Percentiles rank a stretch among this genome's conserved stretches.
Conservation (phyloP, 2,329 filamentous ascomycete species). For the Boeremia exigua region DNA sequence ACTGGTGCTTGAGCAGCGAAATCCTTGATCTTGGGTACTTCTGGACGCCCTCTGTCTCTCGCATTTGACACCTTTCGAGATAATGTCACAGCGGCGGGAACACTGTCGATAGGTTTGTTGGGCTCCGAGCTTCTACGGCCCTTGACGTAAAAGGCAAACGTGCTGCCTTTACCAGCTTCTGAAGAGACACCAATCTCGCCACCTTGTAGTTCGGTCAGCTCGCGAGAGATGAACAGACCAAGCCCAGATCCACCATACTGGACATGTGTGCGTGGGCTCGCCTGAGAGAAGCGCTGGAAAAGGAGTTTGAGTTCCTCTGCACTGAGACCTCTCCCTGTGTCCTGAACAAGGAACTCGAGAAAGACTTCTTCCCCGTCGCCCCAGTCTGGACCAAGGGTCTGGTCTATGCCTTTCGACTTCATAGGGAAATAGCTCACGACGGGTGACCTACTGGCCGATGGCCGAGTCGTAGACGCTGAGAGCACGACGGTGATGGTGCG, state of each 20-base stretch:
- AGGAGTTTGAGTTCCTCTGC: slow-evolving; percentile 74
- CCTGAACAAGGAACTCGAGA: slow-evolving; percentile 75
- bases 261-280: slow-evolving; percentile 75
- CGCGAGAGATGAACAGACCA: slow-evolving; percentile 78
- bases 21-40: slow-evolving; percentile 41
- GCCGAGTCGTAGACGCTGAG: slow-evolving; percentile 65
- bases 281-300: slow-evolving; percentile 81
- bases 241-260: slow-evolving; percentile 81
- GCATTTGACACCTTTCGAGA: slow-evolving; percentile 40
- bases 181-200: slow-evolving; percentile 79
- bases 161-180: slow-evolving; percentile 71
- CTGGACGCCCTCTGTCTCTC: slow-evolving; percentile 28
- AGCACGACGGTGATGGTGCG: slow-evolving; percentile 71
- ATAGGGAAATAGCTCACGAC: slow-evolving; percentile 68
- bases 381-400: slow-evolving; percentile 67
- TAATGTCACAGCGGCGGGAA: slow-evolving; percentile 30
- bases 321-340: slow-evolving; percentile 77
- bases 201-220: slow-evolving; percentile 80
- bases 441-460: slow-evolving; percentile 50
- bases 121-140: slow-evolving; percentile 62
- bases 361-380: slow-evolving; percentile 69
- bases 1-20: slow-evolving; percentile 36
- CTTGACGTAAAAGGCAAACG: slow-evolving; percentile 78
- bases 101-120: slow-evolving; percentile 35
- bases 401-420: slow-evolving; percentile 56